phyloP scores from a whole-genome alignment of 306 rosid species.

The Phaseolus lunatus region DNA sequence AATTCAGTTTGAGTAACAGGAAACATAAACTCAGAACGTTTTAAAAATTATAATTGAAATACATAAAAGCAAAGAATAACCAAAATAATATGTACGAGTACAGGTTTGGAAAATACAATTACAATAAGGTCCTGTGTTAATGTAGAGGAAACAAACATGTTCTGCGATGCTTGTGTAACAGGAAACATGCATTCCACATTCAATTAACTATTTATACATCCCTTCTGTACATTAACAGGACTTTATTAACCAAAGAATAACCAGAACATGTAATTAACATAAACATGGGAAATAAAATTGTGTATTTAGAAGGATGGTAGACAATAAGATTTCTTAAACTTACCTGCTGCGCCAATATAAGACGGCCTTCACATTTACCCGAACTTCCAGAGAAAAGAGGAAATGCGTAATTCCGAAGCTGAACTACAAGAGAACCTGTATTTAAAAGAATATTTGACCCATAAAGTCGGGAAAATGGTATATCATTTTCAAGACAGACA shows the following conservation, averaged over 20 bases:
- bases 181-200: too few relatives aligned
- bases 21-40: too few relatives aligned
- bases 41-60: too few relatives aligned
- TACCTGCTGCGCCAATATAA: slow-evolving; percentile 98
- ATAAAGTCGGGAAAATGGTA: slow-evolving; percentile 91
- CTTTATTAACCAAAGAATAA: slow-evolving; percentile 16
- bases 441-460: slow-evolving; percentile 81
- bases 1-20: neutral
- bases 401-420: slow-evolving; percentile 79
- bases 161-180: too few relatives aligned
- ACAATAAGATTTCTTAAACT: slow-evolving; percentile 29
- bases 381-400: slow-evolving; percentile 86
- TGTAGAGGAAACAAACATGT: too few relatives aligned
- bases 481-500: slow-evolving; percentile 70
- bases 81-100: too few relatives aligned
- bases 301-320: slow-evolving; percentile 32
- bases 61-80: too few relatives aligned
- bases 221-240: slow-evolving; percentile 32
- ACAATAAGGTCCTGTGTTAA: too few relatives aligned
- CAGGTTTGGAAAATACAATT: too few relatives aligned
- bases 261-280: slow-evolving; percentile 26
- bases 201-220: slow-evolving; percentile 5
- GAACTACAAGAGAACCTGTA: slow-evolving; percentile 73
- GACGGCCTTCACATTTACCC: slow-evolving; percentile 86
- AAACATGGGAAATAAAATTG: slow-evolving; percentile 15